Evolutionary conservation across 129 eudicot genomes (phyloP).

Genomic region (Flaveria bidentis): DNA sequence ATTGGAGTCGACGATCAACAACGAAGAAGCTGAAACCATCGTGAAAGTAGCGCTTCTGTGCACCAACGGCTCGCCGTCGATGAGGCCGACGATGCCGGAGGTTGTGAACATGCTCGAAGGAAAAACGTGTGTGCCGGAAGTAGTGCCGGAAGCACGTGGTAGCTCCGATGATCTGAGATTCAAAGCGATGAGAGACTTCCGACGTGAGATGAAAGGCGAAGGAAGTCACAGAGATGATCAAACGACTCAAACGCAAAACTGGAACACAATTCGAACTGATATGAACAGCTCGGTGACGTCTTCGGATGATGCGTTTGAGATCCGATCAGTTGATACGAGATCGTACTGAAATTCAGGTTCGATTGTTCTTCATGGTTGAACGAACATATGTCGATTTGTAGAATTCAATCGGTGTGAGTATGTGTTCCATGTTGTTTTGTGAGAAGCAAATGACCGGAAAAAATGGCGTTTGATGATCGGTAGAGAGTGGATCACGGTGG

Average conservation of each 20-base stretch:
- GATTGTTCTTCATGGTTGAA: background rate
- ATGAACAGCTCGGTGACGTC: slow-evolving; percentile 37
- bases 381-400: too few species aligned
- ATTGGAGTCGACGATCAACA: slow-evolving; percentile 46
- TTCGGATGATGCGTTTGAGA: slow-evolving; percentile 39
- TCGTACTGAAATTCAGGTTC: slow-evolving; percentile 23
- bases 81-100: slow-evolving; percentile 79
- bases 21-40: slow-evolving; percentile 55
- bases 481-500: too few species aligned
- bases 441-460: too few species aligned
- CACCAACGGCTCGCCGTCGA: slow-evolving; percentile 60
- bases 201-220: slow-evolving; percentile 33
- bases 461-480: too few species aligned
- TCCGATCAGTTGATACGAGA: slow-evolving; percentile 27
- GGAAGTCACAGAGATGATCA: slow-evolving; percentile 21
- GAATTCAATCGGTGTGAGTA: too few species aligned
- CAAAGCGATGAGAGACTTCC: slow-evolving; percentile 71
- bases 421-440: too few species aligned
- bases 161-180: slow-evolving; percentile 64
- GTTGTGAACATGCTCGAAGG: slow-evolving; percentile 80
- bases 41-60: slow-evolving; percentile 68
- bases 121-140: slow-evolving; percentile 54
- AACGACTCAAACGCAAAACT: slow-evolving; percentile 27
- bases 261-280: slow-evolving; percentile 30
- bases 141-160: slow-evolving; percentile 39